Evolutionary conservation across 495 filamentous ascomycete genomes (phyloP).

Genomic region (Articulospora tetracladia): DNA sequence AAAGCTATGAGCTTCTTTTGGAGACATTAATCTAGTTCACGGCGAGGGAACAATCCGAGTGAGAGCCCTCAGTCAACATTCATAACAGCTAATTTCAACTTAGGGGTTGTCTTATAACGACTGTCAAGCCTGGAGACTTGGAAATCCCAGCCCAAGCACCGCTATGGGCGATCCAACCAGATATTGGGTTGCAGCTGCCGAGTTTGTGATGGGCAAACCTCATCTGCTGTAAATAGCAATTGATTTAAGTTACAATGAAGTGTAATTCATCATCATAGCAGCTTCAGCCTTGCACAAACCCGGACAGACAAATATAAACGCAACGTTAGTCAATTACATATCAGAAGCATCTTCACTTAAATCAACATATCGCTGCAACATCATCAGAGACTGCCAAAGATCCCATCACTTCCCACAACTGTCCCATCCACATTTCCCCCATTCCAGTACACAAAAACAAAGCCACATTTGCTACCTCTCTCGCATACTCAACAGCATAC

Average conservation of each 20-base stretch:
- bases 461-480: background rate
- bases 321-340: no score
- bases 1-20: no score
- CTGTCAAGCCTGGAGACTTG: background rate
- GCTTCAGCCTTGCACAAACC: no score
- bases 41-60: no score
- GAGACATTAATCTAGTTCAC: no score
- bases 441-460: background rate
- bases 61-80: no score
- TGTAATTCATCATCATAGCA: no score
- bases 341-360: background rate
- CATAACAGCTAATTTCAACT: no score
- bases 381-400: background rate
- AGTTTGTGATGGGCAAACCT: no score
- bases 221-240: no score
- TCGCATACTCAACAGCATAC: background rate
- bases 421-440: background rate
- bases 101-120: background rate
- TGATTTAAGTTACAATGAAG: no score
- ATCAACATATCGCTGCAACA: background rate
- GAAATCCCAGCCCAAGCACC: background rate
- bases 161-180: background rate
- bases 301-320: no score
- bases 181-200: background rate
- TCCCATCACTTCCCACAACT: background rate